A percentile compares a stretch with the other conserved stretches of the same genome.
phyloP scores from a whole-genome alignment of 345 rosid species.

The Syzygium oleosum region DNA sequence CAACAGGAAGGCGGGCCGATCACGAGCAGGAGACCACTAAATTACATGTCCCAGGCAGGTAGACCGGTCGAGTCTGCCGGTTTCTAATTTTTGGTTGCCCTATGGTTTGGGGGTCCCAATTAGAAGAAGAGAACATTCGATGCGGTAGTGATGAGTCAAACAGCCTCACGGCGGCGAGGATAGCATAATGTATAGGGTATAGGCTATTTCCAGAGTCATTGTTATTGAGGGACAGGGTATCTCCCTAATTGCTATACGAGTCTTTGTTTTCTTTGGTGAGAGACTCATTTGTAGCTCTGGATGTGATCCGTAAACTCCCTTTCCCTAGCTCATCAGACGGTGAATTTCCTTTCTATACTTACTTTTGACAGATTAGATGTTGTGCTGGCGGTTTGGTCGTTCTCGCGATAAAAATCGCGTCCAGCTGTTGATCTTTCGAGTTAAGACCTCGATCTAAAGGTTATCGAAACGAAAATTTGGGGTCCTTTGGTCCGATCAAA shows the following conservation, averaged over 20 bases:
- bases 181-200: background rate
- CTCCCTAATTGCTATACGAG: background rate
- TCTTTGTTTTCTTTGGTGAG: background rate
- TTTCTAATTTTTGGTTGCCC: background rate
- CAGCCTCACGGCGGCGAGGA: background rate
- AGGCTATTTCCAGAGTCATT: slow-evolving; percentile 1
- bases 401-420: background rate
- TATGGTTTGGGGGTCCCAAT: background rate
- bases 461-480: background rate
- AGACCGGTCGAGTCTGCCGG: background rate
- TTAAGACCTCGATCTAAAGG: background rate
- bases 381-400: background rate
- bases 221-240: background rate
- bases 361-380: background rate
- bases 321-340: background rate
- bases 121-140: background rate
- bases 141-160: background rate
- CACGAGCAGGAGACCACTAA: background rate
- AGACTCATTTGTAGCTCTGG: background rate
- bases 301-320: background rate
- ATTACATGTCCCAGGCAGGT: background rate
- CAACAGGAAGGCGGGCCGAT: slow-evolving; percentile 20
- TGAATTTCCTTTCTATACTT: background rate
- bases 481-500: background rate
- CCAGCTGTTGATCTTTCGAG: background rate